Evolutionary conservation across 2,329 filamentous ascomycete species (phyloP).

Genomic region (Claviceps maximensis): DNA sequence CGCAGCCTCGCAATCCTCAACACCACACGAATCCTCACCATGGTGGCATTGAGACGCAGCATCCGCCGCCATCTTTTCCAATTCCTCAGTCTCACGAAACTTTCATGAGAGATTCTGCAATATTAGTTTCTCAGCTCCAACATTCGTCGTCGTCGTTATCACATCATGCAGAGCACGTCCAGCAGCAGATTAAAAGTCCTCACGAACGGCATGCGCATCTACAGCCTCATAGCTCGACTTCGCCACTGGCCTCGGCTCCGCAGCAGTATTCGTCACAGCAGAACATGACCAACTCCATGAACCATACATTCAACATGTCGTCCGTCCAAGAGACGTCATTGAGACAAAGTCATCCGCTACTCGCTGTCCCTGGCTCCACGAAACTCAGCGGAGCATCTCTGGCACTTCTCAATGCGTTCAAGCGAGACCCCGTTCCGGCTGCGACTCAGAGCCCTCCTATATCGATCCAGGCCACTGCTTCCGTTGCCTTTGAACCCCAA

Average conservation of each 20-base stretch:
- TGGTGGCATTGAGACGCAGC: conserved; percentile 18
- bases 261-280: conserved; percentile 6
- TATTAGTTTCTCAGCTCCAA: conserved; percentile 7
- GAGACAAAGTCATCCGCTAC: conserved; percentile 3
- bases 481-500: background rate
- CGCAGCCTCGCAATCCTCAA: conserved; percentile 45
- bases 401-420: conserved; percentile 32
- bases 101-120: conserved; percentile 9
- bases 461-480: background rate
- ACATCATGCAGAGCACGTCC: conserved; percentile 9
- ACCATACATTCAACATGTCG: background rate
- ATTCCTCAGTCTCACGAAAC: conserved; percentile 11
- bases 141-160: conserved; percentile 6
- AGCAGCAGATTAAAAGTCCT: conserved; percentile 13
- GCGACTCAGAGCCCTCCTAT: background rate
- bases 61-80: conserved; percentile 20
- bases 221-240: conserved; percentile 40
- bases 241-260: conserved; percentile 24
- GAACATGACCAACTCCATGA: background rate
- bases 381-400: conserved; percentile 29
- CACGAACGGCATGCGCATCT: conserved; percentile 40
- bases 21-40: conserved; percentile 36
- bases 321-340: background rate
- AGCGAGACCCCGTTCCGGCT: conserved; percentile 13
- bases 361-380: conserved; percentile 9